phyloP scores from a whole-genome alignment of 257 asterid species.

The Orobanche coerulescens region DNA sequence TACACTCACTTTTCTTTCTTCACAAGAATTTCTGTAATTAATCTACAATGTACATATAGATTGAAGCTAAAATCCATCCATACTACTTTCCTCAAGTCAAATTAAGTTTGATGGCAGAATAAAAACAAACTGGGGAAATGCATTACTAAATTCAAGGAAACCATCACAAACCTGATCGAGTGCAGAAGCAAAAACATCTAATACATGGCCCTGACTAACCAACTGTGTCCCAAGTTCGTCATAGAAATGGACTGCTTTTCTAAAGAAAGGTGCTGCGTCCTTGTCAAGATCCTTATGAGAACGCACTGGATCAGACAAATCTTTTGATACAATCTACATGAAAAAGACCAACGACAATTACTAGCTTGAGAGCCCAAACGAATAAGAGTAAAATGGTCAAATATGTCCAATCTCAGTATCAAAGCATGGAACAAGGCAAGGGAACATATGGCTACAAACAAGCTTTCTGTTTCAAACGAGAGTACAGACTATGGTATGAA shows the following conservation, averaged over 20 bases:
- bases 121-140: conserved; percentile 6
- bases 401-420: not conserved
- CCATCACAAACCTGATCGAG: conserved; percentile 79
- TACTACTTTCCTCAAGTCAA: not conserved
- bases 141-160: not conserved
- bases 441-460: not conserved
- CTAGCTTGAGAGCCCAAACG: conserved; percentile 6
- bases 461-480: not conserved
- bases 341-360: conserved; percentile 13
- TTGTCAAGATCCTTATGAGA: conserved; percentile 97
- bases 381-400: conserved; percentile 4
- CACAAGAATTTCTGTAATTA: conserved; percentile 13
- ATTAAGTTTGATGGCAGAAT: not conserved
- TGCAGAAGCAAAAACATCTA: conserved; percentile 97
- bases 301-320: conserved; percentile 91
- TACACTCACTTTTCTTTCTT: not conserved
- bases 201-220: conserved; percentile 80
- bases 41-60: conserved; percentile 15
- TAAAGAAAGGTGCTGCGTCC: conserved; percentile 87
- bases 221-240: conserved; percentile 86
- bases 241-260: conserved; percentile 76
- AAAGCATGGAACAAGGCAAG: not conserved
- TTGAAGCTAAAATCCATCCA: not conserved
- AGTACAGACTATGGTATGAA: not conserved
- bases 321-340: conserved; percentile 85